phyloP scores from a whole-genome alignment of 2,329 filamentous ascomycete species.

The Claviceps sp. region DNA sequence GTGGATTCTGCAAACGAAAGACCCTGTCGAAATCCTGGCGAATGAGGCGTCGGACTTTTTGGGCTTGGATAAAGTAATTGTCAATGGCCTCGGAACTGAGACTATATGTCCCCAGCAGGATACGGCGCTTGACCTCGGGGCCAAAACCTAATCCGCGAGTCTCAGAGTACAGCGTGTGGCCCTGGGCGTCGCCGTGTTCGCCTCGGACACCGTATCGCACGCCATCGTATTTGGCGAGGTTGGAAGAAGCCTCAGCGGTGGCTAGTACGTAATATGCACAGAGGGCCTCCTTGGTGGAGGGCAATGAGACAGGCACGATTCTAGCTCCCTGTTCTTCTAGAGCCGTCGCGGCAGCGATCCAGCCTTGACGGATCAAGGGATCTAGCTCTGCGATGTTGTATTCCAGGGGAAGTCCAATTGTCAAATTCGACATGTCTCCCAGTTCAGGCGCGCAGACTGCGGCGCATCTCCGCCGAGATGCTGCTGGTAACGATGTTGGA shows the following conservation, averaged over 20 bases:
- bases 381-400: constrained; percentile 82
- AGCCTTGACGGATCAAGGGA: constrained; percentile 52
- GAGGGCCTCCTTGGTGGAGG: constrained; percentile 71
- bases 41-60: constrained; percentile 72
- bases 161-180: constrained; percentile 58
- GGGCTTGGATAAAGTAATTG: constrained; percentile 93
- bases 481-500: constrained; percentile 53
- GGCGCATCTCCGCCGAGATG: constrained; percentile 39
- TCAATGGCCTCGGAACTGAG: constrained; percentile 83
- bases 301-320: constrained; percentile 65
- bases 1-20: constrained; percentile 57
- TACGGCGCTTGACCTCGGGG: constrained; percentile 70
- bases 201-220: constrained; percentile 69
- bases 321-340: constrained; percentile 54
- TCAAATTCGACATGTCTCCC: constrained; percentile 21
- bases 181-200: constrained; percentile 36
- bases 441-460: constrained; percentile 14
- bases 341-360: constrained; percentile 46
- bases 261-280: constrained; percentile 93
- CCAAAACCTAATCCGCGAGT: constrained; percentile 69
- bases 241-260: constrained; percentile 88
- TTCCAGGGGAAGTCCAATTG: constrained; percentile 51
- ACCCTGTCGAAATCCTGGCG: constrained; percentile 74
- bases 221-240: constrained; percentile 92
- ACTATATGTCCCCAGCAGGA: constrained; percentile 80